phyloP scores from a whole-genome alignment of 441 rosid genomes.

The Arabidopsis hybrid region DNA sequence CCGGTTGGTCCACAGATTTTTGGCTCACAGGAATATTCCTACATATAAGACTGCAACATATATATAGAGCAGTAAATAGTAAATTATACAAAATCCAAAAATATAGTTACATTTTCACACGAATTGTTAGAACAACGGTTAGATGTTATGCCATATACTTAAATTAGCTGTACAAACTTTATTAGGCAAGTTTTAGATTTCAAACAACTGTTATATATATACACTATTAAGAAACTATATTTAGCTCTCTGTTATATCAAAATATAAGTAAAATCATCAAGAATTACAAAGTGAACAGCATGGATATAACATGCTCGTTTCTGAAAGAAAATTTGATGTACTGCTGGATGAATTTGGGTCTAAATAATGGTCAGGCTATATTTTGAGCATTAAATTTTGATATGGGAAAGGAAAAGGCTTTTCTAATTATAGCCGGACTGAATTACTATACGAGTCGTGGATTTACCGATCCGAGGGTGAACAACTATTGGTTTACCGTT shows the following conservation, averaged over 20 bases:
- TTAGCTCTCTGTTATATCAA: not conserved
- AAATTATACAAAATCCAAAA: not conserved
- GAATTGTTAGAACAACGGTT: not conserved
- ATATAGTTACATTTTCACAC: not conserved
- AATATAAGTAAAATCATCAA: not conserved
- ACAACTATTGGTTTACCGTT: not conserved
- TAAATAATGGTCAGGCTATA: not conserved
- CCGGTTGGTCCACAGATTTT: conserved; percentile 11
- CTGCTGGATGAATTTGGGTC: not conserved
- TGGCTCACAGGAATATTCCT: conserved; percentile 4
- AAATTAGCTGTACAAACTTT: not conserved
- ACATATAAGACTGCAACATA: not conserved
- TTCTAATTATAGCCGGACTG: not conserved
- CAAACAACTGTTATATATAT: not conserved
- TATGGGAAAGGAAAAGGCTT: too few species aligned
- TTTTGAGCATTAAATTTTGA: too few species aligned
- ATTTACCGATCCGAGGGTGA: not conserved
- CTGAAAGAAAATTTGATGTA: not conserved
- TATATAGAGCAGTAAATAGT: not conserved
- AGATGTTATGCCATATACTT: not conserved
- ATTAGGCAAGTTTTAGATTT: not conserved
- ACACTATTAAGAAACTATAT: not conserved
- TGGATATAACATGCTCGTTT: not conserved
- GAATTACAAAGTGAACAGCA: not conserved
- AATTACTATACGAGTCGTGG: not conserved